phyloP scores from a whole-genome alignment of 2,329 filamentous ascomycete species.

The Claviceps humidiphila region DNA sequence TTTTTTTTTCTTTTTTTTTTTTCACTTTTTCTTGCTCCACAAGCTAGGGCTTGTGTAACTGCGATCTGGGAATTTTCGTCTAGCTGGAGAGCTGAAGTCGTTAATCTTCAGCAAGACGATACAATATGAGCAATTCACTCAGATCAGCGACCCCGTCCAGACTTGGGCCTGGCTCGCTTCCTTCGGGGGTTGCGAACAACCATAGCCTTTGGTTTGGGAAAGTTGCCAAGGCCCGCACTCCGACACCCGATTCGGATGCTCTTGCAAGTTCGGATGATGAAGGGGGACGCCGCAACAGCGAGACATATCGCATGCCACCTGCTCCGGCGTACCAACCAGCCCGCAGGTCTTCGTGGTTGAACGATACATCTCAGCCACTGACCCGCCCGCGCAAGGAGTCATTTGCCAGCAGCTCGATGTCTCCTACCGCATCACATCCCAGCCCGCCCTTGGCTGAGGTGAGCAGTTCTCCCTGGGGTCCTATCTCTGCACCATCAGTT shows the following conservation, averaged over 20 bases:
- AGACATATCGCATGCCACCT: slow-evolving; percentile 27
- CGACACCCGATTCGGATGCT: slow-evolving; percentile 88
- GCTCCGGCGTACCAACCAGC: slow-evolving; percentile 45
- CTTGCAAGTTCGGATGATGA: slow-evolving; percentile 93
- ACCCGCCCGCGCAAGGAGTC: slow-evolving; percentile 61
- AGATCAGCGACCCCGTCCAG: slow-evolving; percentile 40
- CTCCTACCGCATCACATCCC: slow-evolving; percentile 67
- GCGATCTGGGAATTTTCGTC: neutral
- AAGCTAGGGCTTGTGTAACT: neutral
- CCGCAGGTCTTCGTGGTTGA: slow-evolving; percentile 72
- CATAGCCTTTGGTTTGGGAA: slow-evolving; percentile 62
- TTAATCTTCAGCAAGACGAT: neutral
- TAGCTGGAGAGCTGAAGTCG: neutral
- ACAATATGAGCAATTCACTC: slow-evolving; percentile 35
- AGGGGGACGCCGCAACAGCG: slow-evolving; percentile 51
- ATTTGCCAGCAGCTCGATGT: slow-evolving; percentile 63
- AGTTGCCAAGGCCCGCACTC: slow-evolving; percentile 57
- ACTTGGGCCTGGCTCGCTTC: slow-evolving; percentile 32
- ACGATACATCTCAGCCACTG: slow-evolving; percentile 57
- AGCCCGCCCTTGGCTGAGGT: slow-evolving; percentile 61
- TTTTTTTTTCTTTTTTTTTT: too few relatives aligned
- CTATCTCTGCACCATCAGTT: slow-evolving; percentile 34
- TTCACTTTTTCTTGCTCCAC: neutral
- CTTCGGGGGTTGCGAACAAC: slow-evolving; percentile 38
- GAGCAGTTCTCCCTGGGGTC: slow-evolving; percentile 38